A percentile compares a stretch with the other conserved stretches of the same genome.
These are phyloP conservation scores for Sophora flavescens DNA, from an alignment of 306 rosid species.

Conservation along the genomic window DNA sequence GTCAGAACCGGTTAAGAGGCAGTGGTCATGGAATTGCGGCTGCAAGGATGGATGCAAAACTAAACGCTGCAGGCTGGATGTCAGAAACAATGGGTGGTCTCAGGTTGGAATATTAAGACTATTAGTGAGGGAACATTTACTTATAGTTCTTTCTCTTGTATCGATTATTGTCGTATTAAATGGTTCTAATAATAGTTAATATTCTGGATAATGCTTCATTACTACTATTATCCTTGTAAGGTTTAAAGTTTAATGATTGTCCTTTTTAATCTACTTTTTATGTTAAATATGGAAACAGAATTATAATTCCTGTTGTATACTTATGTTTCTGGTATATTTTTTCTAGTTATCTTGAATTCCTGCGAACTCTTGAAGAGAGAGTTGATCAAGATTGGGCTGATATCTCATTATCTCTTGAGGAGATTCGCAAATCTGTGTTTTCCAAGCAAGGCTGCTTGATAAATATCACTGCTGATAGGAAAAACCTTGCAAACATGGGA, in stretches of 20 bases:
- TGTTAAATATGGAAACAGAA: constrained; percentile 22
- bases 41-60: constrained; percentile 97
- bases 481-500: constrained; percentile 63
- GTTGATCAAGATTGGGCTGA: constrained; percentile 88
- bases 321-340: constrained; percentile 39
- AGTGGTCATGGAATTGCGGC: constrained; percentile 98
- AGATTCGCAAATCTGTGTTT: constrained; percentile 80
- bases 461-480: constrained; percentile 84
- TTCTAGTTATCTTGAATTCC: constrained; percentile 89
- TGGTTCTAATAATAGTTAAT: constrained; percentile 22
- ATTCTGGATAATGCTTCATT: constrained; percentile 5
- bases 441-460: constrained; percentile 79
- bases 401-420: constrained; percentile 91
- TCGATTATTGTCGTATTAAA: constrained; percentile 30
- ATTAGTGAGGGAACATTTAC: constrained; percentile 29
- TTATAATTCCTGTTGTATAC: constrained; percentile 29
- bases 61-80: constrained; percentile 92
- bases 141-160: constrained; percentile 27
- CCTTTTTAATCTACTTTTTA: constrained; percentile 23
- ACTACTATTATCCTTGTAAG: constrained; percentile 20
- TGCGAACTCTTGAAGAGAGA: constrained; percentile 80
- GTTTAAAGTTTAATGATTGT: constrained; percentile 27
- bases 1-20: constrained; percentile 93
- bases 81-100: constrained; percentile 98
- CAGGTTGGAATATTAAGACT: constrained; percentile 66